Evolutionary conservation across 2,329 filamentous ascomycete genomes (phyloP).

Genomic region (Fusarium mexicanum): DNA sequence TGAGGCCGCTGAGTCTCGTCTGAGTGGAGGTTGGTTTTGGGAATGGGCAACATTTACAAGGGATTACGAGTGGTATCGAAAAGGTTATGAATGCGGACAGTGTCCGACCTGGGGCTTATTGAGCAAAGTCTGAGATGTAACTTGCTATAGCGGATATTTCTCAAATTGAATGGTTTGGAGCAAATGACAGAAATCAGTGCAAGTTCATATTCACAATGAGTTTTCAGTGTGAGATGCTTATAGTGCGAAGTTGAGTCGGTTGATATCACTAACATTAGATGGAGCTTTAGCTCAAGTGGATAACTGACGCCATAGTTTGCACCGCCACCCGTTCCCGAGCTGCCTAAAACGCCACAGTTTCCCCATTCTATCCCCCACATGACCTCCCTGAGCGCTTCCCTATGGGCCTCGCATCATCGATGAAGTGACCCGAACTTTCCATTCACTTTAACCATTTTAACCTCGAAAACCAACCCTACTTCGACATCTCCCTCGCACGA

Average conservation of each 20-base stretch:
- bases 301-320: conserved; percentile 35
- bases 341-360: conserved; percentile 38
- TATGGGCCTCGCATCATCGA: conserved; percentile 37
- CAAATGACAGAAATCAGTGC: not conserved
- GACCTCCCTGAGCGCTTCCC: conserved; percentile 30
- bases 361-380: conserved; percentile 31
- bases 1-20: not conserved
- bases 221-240: not conserved
- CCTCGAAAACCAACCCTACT: conserved; percentile 3
- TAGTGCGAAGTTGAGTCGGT: not conserved
- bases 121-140: not conserved
- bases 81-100: not conserved
- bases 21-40: not conserved
- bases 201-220: not conserved
- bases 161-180: not conserved
- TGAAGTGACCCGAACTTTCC: conserved; percentile 24
- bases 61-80: not conserved
- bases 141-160: not conserved
- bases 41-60: not conserved
- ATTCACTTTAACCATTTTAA: conserved; percentile 25
- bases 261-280: not conserved
- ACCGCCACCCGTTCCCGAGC: conserved; percentile 17
- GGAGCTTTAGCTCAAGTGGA: not conserved
- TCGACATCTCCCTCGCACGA: not conserved
- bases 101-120: not conserved